Conservation (phyloP, 2,329 filamentous ascomycete genomes). For the Rhynchosporium agropyri region DNA sequence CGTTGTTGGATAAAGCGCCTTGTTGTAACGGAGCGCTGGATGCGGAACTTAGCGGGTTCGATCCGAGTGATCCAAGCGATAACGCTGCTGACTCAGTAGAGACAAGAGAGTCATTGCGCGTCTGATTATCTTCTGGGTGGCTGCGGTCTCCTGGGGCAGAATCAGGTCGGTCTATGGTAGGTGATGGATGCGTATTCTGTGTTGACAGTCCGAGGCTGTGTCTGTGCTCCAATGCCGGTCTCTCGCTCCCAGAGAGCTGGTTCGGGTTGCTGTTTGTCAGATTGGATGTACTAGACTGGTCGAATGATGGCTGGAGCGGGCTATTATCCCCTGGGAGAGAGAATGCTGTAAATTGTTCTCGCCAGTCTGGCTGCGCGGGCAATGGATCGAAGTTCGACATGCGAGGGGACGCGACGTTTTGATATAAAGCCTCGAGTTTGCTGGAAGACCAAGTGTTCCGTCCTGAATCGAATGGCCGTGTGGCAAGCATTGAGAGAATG, state of each 20-base stretch:
- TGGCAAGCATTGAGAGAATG: conserved; percentile 44
- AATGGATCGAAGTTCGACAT: conserved; percentile 45
- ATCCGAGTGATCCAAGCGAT: conserved; percentile 44
- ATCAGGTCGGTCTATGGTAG: conserved; percentile 38
- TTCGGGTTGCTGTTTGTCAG: conserved; percentile 30
- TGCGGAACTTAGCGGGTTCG: conserved; percentile 47
- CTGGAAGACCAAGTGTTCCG: conserved; percentile 45
- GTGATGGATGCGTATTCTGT: conserved; percentile 33
- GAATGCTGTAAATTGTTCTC: conserved; percentile 43
- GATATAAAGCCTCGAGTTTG: conserved; percentile 42
- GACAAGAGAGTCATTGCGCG: conserved; percentile 46
- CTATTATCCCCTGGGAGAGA: conserved; percentile 39
- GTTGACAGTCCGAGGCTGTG: conserved; percentile 38
- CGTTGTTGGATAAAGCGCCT: conserved; percentile 47
- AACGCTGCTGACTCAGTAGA: conserved; percentile 47
- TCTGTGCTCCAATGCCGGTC: conserved; percentile 39
- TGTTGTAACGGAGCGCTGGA: conserved; percentile 46
- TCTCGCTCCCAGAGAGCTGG: conserved; percentile 29
- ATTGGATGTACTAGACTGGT: conserved; percentile 36
- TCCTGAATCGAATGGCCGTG: conserved; percentile 44
- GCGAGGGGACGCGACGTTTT: conserved; percentile 42
- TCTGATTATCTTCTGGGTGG: conserved; percentile 39
- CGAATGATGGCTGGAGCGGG: conserved; percentile 36
- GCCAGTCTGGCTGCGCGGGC: conserved; percentile 44
- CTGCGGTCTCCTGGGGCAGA: conserved; percentile 39